phyloP scores from a whole-genome alignment of 2,329 filamentous ascomycete genomes.

The Xylariomycetidae sp. region DNA sequence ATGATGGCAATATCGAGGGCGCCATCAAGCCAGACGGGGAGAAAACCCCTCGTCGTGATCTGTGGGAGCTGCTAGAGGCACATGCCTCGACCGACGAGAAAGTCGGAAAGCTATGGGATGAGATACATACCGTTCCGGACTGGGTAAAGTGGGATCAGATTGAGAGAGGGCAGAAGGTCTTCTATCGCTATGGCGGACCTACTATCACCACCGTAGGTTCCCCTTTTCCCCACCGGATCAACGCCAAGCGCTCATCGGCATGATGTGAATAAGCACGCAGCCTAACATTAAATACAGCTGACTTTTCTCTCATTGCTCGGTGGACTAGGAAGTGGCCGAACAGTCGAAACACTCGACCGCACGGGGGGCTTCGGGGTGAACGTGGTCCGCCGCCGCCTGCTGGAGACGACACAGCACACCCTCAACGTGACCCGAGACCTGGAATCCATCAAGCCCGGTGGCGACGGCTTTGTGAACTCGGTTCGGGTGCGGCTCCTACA shows the following conservation, averaged over 20 bases:
- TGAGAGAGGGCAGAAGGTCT: conserved; percentile 67
- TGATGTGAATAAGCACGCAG: background rate
- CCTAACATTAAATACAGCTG: conserved; percentile 17
- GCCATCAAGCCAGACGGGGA: conserved; percentile 19
- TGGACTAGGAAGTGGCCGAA: conserved; percentile 66
- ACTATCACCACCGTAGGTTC: conserved; percentile 51
- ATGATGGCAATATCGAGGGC: conserved; percentile 16
- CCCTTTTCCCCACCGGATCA: background rate
- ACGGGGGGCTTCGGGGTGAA: conserved; percentile 70
- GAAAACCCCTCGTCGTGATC: conserved; percentile 43
- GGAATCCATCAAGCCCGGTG: conserved; percentile 62
- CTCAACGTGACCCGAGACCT: conserved; percentile 65
- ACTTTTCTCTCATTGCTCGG: conserved; percentile 60
- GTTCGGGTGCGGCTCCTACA: conserved; percentile 67
- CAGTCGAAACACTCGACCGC: conserved; percentile 68
- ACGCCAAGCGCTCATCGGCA: too few species aligned
- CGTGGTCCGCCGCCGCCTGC: conserved; percentile 57
- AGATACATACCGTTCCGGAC: conserved; percentile 62
- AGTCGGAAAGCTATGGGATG: conserved; percentile 54
- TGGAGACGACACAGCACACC: conserved; percentile 72
- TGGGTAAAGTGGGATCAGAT: conserved; percentile 81
- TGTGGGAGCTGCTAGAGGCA: conserved; percentile 59
- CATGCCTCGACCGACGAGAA: conserved; percentile 53
- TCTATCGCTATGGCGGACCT: conserved; percentile 70
- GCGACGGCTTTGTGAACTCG: conserved; percentile 59